Base-by-base conservation (phyloP, 208 protist species). In the Leishmania gerbilli region DNA sequence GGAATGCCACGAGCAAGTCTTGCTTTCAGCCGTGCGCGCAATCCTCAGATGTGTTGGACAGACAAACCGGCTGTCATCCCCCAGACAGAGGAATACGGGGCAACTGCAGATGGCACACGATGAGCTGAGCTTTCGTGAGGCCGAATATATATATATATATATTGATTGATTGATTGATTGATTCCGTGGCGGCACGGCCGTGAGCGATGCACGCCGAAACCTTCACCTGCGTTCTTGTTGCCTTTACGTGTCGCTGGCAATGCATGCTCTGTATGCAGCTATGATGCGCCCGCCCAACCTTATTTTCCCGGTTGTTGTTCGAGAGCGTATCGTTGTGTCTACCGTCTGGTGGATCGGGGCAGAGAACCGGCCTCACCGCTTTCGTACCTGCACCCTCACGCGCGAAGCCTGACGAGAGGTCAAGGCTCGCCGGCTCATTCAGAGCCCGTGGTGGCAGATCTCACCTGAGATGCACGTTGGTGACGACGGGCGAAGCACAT, bases 341-440 rank as follows among this genome's bases (percentile, higher is more conserved):
- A 79, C n/a, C 24, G 37, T 21, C 56, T 47, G 27, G 47, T 74
- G 3, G 40, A 74, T 47, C 3, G 55, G 19, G 62, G 65, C 64
- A 47, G 76, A 64, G 21, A 37, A 19, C 71, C 65, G 45, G 65
- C 51, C 42, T 65, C 76, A 31, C 47, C 24, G 37, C 27, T 79
- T 19, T 34, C 37, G 40, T 79, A 74, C 49, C 13, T 64, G 75
- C 51, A 79, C 15, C 76, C 76, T 42, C 62, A 53, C 34, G 76
- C 62, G 2, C 45, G 71, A 47, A 17, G 31, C 64, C 27, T 55
- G n/a, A 74, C 71, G 49, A 37, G 34, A 19, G 76, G 58, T 11
- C 8, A 37, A 34, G 76, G 65, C 6, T 27, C 3, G 31, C 67
- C 67, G 42, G 27, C 64, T 69, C 47, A 74, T 65, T 31, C 62